A percentile compares a stretch with the other conserved stretches of the same genome.
These are phyloP conservation scores for Colletotrichum cuscutae DNA, from an alignment of 2,329 filamentous ascomycete genomes.

Conservation along the genomic window DNA sequence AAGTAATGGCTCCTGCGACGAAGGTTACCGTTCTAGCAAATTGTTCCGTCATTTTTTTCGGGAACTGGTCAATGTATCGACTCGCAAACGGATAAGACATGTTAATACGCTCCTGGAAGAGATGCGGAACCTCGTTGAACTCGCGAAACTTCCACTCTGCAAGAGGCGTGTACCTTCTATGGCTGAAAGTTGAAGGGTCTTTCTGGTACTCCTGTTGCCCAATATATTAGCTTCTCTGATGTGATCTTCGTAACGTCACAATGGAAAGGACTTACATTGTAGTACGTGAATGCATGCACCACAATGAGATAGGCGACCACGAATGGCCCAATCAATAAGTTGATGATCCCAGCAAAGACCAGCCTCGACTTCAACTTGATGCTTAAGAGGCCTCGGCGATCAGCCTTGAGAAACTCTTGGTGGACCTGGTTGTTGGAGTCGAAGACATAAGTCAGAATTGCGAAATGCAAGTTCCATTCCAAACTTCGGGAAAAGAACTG, in stretches of 20 bases:
- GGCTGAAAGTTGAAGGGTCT: constrained; percentile 87
- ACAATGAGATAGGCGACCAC: constrained; percentile 87
- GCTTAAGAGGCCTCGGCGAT: constrained; percentile 82
- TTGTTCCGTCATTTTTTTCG: constrained; percentile 92
- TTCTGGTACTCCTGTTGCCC: constrained; percentile 86
- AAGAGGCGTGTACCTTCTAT: constrained; percentile 89
- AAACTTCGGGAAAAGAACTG: constrained; percentile 90
- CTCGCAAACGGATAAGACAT: constrained; percentile 96
- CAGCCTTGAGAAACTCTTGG: constrained; percentile 85
- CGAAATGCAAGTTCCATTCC: constrained; percentile 91
- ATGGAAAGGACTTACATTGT: constrained; percentile 70
- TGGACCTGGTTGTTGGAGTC: constrained; percentile 89
- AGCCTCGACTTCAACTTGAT: constrained; percentile 82
- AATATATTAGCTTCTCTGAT: background rate
- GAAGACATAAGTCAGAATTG: constrained; percentile 94
- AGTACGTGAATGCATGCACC: constrained; percentile 94
- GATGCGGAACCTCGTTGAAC: constrained; percentile 94
- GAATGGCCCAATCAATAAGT: constrained; percentile 87
- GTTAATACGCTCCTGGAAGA: constrained; percentile 89
- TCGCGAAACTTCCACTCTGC: constrained; percentile 99
- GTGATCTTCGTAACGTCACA: background rate
- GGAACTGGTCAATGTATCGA: constrained; percentile 94
- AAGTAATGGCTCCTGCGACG: constrained; percentile 85
- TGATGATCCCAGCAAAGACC: constrained; percentile 84
- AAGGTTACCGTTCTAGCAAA: constrained; percentile 87